phyloP scores from a whole-genome alignment of 1,284 basidiomycete genomes.

The Porodaedalea pini region DNA sequence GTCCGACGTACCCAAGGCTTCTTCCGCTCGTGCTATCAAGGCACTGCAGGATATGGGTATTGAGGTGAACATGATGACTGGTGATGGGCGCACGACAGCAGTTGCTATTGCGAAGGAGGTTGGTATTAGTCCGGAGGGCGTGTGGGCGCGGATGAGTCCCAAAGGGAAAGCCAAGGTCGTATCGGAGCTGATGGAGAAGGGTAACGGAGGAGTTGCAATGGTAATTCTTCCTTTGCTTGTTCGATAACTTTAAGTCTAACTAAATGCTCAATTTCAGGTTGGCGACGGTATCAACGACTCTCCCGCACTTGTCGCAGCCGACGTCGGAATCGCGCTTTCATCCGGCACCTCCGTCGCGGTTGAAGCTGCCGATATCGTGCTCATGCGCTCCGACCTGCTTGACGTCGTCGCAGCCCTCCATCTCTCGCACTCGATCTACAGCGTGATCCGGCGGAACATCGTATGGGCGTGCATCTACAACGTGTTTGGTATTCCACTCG shows the following conservation, averaged over 20 bases:
- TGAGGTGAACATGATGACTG: constrained; percentile 87
- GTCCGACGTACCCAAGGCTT: constrained; percentile 80
- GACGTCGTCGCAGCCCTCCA: constrained; percentile 96
- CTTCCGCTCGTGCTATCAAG: constrained; percentile 75
- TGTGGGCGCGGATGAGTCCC: constrained; percentile 88
- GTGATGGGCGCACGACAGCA: constrained; percentile 81
- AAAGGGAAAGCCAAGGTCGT: constrained; percentile 90
- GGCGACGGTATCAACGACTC: constrained; percentile 99
- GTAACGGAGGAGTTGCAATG: constrained; percentile 88
- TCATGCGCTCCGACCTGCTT: constrained; percentile 93
- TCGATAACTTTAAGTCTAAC: too few species aligned
- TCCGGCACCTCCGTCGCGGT: constrained; percentile 96
- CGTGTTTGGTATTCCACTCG: constrained; percentile 89
- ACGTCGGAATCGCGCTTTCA: constrained; percentile 95
- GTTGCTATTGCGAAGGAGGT: constrained; percentile 82
- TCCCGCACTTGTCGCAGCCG: constrained; percentile 91
- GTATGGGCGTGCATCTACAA: constrained; percentile 95
- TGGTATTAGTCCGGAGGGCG: constrained; percentile 74
- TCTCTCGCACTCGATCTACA: constrained; percentile 86
- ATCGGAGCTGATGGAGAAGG: constrained; percentile 72
- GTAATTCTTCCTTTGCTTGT: too few species aligned
- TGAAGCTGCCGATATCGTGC: constrained; percentile 95
- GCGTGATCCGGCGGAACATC: constrained; percentile 86
- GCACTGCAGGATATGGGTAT: constrained; percentile 85
- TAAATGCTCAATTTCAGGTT: too few species aligned